Evolutionary conservation across 192 early-diverging fungal species (phyloP).

Genomic region (Backusella westeae): DNA sequence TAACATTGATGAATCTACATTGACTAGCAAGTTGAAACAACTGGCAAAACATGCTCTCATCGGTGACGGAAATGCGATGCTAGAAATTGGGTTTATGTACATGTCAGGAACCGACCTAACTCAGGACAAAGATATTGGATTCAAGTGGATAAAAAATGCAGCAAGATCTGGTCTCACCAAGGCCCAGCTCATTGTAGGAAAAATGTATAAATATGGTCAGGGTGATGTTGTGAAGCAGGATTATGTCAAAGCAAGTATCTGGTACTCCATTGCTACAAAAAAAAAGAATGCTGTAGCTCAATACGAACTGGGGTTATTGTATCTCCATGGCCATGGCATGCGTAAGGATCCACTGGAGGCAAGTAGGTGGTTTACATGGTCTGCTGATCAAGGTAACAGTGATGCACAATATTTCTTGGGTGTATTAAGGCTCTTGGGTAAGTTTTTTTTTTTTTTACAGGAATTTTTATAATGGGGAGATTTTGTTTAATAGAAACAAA

Average conservation of each 20-base stretch:
- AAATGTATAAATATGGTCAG: not conserved
- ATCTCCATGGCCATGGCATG: not conserved
- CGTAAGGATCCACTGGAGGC: not conserved
- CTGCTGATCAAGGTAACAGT: not conserved
- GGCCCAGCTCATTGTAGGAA: not conserved
- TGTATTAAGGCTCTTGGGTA: not conserved
- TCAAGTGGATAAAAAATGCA: not conserved
- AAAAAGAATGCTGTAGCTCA: not conserved
- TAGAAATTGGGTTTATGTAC: not conserved
- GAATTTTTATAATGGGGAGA: not conserved
- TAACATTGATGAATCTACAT: not conserved
- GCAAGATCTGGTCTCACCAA: not conserved
- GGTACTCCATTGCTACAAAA: not conserved
- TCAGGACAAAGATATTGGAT: not conserved
- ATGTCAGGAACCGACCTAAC: not conserved
- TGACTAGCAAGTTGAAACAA: not conserved
- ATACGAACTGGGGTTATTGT: not conserved
- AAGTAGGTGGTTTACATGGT: not conserved
- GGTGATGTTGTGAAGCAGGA: not conserved
- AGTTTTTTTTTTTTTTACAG: not conserved
- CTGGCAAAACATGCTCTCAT: not conserved
- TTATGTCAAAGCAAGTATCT: not conserved
- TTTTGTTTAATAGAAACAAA: not conserved
- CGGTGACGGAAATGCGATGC: not conserved
- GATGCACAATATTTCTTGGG: not conserved